Conservation (phyloP, 306 rosid genomes). For the Malus sylvestris region DNA sequence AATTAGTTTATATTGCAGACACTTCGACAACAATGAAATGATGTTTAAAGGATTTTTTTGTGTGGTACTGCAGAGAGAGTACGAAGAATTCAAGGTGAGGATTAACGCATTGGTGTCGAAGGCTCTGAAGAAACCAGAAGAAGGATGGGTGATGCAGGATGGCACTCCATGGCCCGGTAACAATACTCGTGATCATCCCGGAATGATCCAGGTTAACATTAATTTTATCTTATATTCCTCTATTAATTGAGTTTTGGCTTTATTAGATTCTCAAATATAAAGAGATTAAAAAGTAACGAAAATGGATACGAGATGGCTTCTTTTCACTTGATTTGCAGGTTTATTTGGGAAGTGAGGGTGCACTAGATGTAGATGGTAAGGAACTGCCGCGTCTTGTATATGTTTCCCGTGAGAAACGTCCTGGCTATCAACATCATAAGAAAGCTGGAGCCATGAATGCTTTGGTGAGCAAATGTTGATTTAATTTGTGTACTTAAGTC, state of each 20-base stretch:
- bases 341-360: conserved; percentile 80
- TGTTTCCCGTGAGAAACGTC: conserved; percentile 88
- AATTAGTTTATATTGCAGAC: background rate
- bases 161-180: conserved; percentile 98
- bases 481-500: background rate
- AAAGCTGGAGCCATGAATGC: conserved; percentile 99
- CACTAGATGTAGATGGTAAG: conserved; percentile 72
- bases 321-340: conserved; percentile 37
- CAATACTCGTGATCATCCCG: conserved; percentile 84
- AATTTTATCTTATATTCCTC: background rate
- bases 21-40: background rate
- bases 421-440: conserved; percentile 63
- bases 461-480: conserved; percentile 45
- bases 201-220: conserved; percentile 80
- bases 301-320: background rate
- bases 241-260: background rate
- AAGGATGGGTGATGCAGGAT: conserved; percentile 96
- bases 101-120: conserved; percentile 79
- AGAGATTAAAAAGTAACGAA: background rate
- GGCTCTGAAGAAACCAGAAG: conserved; percentile 87
- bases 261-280: background rate
- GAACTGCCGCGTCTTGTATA: conserved; percentile 76
- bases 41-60: background rate
- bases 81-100: conserved; percentile 90
- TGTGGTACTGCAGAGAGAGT: conserved; percentile 67